Evolutionary conservation across 768 basidiomycete genomes (phyloP).

Genomic region (Tricholoma sp.): DNA sequence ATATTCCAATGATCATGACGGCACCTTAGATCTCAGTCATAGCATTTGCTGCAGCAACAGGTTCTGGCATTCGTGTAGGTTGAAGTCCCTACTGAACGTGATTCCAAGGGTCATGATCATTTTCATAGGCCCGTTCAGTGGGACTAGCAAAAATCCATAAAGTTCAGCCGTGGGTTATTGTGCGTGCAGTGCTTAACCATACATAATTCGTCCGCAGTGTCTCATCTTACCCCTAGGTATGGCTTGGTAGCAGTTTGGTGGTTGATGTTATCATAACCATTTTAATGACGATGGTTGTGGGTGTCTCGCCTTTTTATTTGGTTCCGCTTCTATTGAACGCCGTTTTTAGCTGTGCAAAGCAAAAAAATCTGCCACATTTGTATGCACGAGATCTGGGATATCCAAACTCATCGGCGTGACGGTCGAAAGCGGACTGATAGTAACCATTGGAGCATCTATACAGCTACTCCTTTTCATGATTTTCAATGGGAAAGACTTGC

Average conservation of each 20-base stretch:
- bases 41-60: background rate
- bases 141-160: background rate
- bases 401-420: conserved; percentile 15
- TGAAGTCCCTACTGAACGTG: background rate
- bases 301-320: background rate
- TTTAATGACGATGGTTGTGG: conserved; percentile 19
- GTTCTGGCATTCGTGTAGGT: conserved; percentile 2
- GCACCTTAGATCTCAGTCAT: conserved; percentile 2
- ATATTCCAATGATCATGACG: background rate
- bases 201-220: background rate
- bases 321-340: background rate
- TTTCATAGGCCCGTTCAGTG: background rate
- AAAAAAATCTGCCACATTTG: conserved; percentile 1
- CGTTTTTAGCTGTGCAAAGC: conserved; percentile 4
- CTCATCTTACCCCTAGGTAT: conserved; percentile 9
- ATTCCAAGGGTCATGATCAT: background rate
- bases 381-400: conserved; percentile 3
- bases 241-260: conserved; percentile 21
- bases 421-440: conserved; percentile 20
- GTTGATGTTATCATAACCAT: conserved; percentile 20
- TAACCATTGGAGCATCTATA: conserved; percentile 12
- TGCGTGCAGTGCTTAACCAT: background rate
- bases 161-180: conserved; percentile 11
- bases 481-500: conserved; percentile 12
- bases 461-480: conserved; percentile 18